Evolutionary conservation across 163 green algal genomes (phyloP).

Genomic region (Chlorella variabilis): DNA sequence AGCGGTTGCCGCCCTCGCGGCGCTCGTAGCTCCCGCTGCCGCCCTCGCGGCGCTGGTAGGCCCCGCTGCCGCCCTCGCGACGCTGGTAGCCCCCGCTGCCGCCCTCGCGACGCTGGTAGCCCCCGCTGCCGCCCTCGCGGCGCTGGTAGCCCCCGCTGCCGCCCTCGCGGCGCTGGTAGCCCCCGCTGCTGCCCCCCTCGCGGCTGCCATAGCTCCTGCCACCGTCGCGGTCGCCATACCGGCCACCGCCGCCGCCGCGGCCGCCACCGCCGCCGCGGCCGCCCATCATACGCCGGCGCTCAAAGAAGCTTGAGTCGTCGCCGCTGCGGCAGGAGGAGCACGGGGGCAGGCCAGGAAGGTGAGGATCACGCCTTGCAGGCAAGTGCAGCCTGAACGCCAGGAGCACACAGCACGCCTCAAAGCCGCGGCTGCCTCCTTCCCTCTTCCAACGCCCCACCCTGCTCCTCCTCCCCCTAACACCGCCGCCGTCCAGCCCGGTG

Average conservation of each 20-base stretch:
- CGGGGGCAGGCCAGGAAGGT: too few relatives aligned
- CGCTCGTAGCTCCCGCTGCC: neutral
- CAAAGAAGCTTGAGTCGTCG: conserved; percentile 6
- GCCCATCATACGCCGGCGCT: conserved; percentile 31
- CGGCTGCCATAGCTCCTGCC: conserved; percentile 5
- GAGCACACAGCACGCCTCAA: too few relatives aligned
- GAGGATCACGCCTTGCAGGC: too few relatives aligned
- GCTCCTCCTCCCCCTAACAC: too few relatives aligned
- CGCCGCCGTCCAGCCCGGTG: too few relatives aligned
- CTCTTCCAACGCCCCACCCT: too few relatives aligned
- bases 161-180: neutral
- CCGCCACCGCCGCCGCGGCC: conserved; percentile 8
- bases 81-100: neutral
- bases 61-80: too few relatives aligned
- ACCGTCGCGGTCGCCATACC: conserved; percentile 1
- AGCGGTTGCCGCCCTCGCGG: neutral
- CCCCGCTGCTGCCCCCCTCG: conserved; percentile 5
- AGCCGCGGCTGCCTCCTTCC: too few relatives aligned
- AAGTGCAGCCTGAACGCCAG: too few relatives aligned
- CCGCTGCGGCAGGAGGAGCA: conserved; percentile 32
- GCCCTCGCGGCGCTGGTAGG: too few relatives aligned
- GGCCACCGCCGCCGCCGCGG: conserved; percentile 14
- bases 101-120: neutral
- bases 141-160: neutral
- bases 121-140: conserved; percentile 13